phyloP scores from a whole-genome alignment of 352 stramenopile species.

The Phytopythium delawarense region DNA sequence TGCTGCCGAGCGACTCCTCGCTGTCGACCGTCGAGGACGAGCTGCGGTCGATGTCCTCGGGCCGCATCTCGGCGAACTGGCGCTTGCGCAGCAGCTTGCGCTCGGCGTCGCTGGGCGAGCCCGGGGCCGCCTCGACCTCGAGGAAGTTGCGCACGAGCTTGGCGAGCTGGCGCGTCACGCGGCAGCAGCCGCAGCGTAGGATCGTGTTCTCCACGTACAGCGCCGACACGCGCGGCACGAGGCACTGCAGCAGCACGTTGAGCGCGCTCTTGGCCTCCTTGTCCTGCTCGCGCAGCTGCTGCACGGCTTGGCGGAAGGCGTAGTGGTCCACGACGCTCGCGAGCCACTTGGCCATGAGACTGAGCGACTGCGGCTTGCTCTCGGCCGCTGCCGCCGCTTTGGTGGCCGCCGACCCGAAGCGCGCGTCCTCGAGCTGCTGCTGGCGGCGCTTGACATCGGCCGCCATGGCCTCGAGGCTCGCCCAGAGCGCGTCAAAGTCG shows the following conservation, averaged over 20 bases:
- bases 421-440: conserved; percentile 4
- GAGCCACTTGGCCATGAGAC: conserved; percentile 67
- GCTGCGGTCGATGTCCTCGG: conserved; percentile 24
- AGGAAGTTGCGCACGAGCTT: conserved; percentile 64
- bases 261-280: conserved; percentile 74
- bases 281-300: conserved; percentile 52
- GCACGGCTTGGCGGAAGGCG: conserved; percentile 55
- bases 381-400: conserved; percentile 4
- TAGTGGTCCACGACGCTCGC: conserved; percentile 73
- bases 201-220: conserved; percentile 56
- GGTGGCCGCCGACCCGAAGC: conserved; percentile 7
- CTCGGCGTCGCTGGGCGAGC: conserved; percentile 13
- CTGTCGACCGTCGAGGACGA: conserved; percentile 4
- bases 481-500: conserved; percentile 74
- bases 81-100: conserved; percentile 39
- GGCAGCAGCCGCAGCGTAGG: conserved; percentile 47
- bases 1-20: conserved; percentile 8
- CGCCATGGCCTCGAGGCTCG: conserved; percentile 47
- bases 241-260: conserved; percentile 68
- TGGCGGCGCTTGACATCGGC: conserved; percentile 42
- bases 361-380: conserved; percentile 17
- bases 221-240: conserved; percentile 57
- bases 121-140: conserved; percentile 27
- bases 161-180: conserved; percentile 47
- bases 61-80: conserved; percentile 47